Evolutionary conservation across 164 flowering plant genomes (phyloP).

Genomic region (Stephania japonica): DNA sequence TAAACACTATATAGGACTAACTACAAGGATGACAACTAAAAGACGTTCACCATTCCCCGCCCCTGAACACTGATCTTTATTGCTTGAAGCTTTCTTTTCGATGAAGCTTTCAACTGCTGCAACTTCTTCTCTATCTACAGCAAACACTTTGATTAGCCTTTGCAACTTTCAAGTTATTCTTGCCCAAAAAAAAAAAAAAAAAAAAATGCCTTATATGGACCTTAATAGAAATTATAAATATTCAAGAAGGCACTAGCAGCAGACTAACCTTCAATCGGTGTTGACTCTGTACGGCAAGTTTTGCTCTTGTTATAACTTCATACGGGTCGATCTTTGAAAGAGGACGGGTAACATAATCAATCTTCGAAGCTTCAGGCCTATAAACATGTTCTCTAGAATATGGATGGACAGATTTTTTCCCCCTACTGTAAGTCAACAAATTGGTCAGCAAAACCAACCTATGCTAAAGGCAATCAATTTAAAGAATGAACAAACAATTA

Average conservation of each 20-base stretch:
- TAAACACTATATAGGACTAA: no score
- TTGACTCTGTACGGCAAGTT: constrained; percentile 68
- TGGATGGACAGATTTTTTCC: constrained; percentile 55
- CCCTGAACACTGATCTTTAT: constrained; percentile 88
- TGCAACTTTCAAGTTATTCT: no score
- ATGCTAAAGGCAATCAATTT: no score
- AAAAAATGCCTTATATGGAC: no score
- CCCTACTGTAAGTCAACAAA: constrained; percentile 38
- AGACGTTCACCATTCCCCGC: constrained; percentile 19
- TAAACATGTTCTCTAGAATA: constrained; percentile 59
- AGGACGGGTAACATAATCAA: constrained; percentile 94
- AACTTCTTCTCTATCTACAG: constrained; percentile 84
- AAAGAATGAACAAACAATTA: neutral
- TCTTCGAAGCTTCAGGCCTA: constrained; percentile 86
- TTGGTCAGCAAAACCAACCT: neutral
- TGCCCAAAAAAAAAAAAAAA: no score
- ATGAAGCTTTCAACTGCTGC: constrained; percentile 85
- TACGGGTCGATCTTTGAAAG: constrained; percentile 95
- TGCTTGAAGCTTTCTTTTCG: constrained; percentile 85
- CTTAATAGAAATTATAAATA: no score
- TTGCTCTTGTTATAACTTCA: constrained; percentile 75
- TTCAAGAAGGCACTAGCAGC: neutral
- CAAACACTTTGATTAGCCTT: neutral
- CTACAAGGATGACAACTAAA: no score
- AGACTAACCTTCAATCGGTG: constrained; percentile 72